These are phyloP conservation scores for Chaetomium cochliodes DNA, from an alignment of 495 filamentous ascomycete genomes.

Conservation along the genomic window DNA sequence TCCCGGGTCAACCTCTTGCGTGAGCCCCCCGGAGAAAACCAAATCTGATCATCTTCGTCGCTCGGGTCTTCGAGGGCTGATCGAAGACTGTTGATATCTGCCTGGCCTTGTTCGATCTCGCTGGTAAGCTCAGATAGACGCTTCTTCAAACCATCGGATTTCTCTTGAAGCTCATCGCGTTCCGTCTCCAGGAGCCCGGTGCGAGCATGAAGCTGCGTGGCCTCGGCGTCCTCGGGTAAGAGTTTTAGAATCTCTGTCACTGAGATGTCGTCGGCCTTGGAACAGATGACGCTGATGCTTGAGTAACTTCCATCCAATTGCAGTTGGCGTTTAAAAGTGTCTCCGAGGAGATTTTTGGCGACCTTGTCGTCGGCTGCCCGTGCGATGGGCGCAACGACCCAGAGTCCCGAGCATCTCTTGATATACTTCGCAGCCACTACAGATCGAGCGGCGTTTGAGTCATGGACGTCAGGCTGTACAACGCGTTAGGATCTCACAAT, in stretches of 20 bases:
- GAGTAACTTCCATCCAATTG: constrained; percentile 61
- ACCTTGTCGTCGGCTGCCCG: constrained; percentile 66
- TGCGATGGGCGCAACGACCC: constrained; percentile 65
- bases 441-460: constrained; percentile 64
- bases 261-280: constrained; percentile 66
- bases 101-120: neutral
- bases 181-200: constrained; percentile 11
- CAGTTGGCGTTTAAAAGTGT: constrained; percentile 63
- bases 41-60: constrained; percentile 18
- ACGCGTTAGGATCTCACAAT: neutral
- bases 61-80: neutral
- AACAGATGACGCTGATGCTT: constrained; percentile 63
- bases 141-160: neutral
- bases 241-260: constrained; percentile 34
- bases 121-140: neutral
- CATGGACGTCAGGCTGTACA: constrained; percentile 55
- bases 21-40: constrained; percentile 43
- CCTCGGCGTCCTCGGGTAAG: constrained; percentile 33
- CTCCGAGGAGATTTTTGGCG: constrained; percentile 58
- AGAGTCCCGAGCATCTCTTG: constrained; percentile 54
- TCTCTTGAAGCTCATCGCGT: constrained; percentile 39
- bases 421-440: constrained; percentile 62
- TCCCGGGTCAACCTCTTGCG: constrained; percentile 24
- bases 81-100: neutral
- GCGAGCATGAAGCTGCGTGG: constrained; percentile 33